Conservation (phyloP, 139 green algal species). For the Micractinium conductrix region DNA sequence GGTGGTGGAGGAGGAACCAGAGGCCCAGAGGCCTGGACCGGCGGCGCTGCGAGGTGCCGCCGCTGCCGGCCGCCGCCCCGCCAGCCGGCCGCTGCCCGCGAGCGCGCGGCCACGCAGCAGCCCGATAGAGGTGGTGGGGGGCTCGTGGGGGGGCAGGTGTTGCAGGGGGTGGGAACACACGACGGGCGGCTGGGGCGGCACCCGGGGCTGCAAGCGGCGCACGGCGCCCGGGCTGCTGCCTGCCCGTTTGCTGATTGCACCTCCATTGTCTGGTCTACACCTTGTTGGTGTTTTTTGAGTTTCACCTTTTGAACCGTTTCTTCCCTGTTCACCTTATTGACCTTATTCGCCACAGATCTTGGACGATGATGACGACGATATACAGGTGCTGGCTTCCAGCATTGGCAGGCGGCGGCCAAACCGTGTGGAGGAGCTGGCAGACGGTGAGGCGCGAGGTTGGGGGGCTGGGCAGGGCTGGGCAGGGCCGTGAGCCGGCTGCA, state of each 20-base stretch:
- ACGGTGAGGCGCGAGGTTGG: not conserved
- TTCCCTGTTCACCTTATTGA: not conserved
- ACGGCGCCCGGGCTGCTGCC: not conserved
- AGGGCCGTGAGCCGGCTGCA: too few species aligned
- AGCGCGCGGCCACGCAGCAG: slow-evolving; percentile 5
- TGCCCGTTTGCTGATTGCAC: not conserved
- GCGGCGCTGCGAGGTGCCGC: not conserved
- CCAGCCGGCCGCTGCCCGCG: slow-evolving; percentile 2
- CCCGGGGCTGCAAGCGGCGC: not conserved
- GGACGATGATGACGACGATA: slow-evolving; percentile 38
- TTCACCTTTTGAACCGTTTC: not conserved
- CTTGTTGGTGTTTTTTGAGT: not conserved
- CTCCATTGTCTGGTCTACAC: not conserved
- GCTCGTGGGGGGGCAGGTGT: not conserved
- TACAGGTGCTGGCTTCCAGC: slow-evolving; percentile 29
- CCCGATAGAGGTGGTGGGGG: not conserved
- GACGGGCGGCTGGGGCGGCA: too few species aligned
- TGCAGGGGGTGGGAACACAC: not conserved
- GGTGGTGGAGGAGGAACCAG: not conserved
- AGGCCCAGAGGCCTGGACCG: not conserved
- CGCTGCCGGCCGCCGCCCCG: not conserved
- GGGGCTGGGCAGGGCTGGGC: not conserved
- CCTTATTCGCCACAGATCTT: slow-evolving; percentile 7
- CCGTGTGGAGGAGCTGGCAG: not conserved
- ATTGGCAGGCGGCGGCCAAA: slow-evolving; percentile 1